A percentile compares a stretch with the other conserved stretches of the same genome.
Evolutionary conservation across 202 grass and related monocot species (phyloP).

Genomic region (Setaria italica): DNA sequence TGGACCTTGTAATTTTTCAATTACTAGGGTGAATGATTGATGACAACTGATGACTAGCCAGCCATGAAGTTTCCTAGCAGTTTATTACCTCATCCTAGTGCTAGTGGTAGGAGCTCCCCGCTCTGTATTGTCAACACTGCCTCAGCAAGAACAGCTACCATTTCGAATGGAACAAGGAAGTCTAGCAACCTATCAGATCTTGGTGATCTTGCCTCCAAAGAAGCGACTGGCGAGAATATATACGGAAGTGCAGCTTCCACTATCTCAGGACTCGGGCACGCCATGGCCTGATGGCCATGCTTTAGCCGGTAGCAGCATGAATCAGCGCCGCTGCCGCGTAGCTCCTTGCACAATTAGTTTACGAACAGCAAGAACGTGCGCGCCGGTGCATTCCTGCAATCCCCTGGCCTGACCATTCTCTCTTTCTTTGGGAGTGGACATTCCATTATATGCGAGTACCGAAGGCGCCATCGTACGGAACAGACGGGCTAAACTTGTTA

Average conservation of each 20-base stretch:
- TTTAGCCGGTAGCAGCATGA: constrained; percentile 17
- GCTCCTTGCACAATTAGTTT: constrained; percentile 26
- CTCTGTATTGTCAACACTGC: constrained; percentile 14
- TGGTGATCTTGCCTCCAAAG: constrained; percentile 39
- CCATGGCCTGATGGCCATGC: background rate
- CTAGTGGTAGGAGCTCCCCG: background rate
- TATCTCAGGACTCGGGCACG: constrained; percentile 22
- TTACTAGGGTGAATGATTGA: background rate
- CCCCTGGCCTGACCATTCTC: background rate
- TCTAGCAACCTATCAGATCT: background rate
- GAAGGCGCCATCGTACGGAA: background rate
- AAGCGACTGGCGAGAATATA: constrained; percentile 3
- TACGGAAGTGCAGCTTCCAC: constrained; percentile 31
- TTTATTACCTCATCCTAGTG: background rate
- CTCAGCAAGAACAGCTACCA: constrained; percentile 11
- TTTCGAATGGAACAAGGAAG: constrained; percentile 23
- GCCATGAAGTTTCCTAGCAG: background rate
- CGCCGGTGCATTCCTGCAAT: constrained; percentile 2
- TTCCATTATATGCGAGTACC: constrained; percentile 1
- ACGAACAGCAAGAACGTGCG: constrained; percentile 13
- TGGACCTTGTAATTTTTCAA: background rate
- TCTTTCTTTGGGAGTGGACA: too few relatives aligned
- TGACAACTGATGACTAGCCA: constrained; percentile 28
- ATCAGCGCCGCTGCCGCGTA: background rate
- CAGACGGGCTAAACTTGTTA: background rate